Base-by-base conservation (phyloP, 306 rosid species). In the Rosa rugosa region DNA sequence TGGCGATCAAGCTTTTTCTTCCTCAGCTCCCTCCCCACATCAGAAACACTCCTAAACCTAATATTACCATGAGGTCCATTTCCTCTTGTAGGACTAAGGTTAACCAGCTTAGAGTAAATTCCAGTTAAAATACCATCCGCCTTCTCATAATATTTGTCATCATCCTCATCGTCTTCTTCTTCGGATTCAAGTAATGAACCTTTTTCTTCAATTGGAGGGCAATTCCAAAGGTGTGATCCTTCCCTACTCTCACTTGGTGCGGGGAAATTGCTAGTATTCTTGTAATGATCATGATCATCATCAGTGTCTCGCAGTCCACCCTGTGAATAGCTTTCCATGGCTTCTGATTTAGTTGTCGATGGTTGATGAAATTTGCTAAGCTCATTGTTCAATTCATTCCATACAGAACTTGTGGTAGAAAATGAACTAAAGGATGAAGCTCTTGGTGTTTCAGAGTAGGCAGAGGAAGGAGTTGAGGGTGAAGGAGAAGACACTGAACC, bases 31-130 rank as follows among this genome's bases (percentile, higher is more conserved):
- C 20, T 87, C 5, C 91, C 92, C 69, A 85, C 85, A 85, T 88
- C 85, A 76, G 94, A 87, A 45, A 87, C 68, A 79, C 82, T 85
- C 77, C 93, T 79, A 41, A 76, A 81, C 8, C 77, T 69, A 41
- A 22, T 36, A 4, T 25, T 47, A 41, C 44, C 69, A 60, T 44
- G 54, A 60, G 12, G 11, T 42, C 66, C 64, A 36, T 69, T 45
- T 54, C 64, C 78, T 51, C 27, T 79, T 13, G 25, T 46, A 3
- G 31, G 11, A 40, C 51, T 76, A 63, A 25, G 56, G 13, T 74
- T 80, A 69, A 77, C 69, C 23, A 91, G 81, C 88, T 88, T 91
- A 13, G 92, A 87, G 84, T 83, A 82, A 3, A 91, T 84, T 69
- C 69, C 87, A 59, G 81, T 80, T 0, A 84, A 75, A 67, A 89